Evolutionary conservation across 371 early-diverging fungal genomes (phyloP), one percentile per base, ranked within the genome.

Genomic region (Mortierella sp.): DNA sequence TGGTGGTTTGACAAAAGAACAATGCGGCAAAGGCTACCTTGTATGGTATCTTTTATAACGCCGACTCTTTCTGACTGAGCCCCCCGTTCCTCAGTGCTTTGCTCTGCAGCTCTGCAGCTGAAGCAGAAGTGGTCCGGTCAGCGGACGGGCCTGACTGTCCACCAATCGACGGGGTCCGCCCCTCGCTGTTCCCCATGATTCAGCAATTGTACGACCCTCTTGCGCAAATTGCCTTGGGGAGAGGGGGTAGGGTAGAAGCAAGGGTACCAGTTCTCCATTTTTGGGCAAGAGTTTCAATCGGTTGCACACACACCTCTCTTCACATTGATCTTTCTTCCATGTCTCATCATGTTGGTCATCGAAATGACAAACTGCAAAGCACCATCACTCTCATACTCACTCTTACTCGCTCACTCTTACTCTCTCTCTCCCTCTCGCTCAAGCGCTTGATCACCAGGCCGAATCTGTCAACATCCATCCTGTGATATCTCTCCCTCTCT

Each of bases 301-400:
- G 30, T 43, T 25, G 23, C 19, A 58, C 58, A 58, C 15, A 5
- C 26, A 26, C 23, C 53, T 62, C 68, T 56, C 47, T 47, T 60
- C 6, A 11, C 25, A 56, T n/a, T 23, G 44, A 11, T 16, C 25
- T 56, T 56, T 23, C 46, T 62, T 23, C 2, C 7, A 7, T 2
- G 2, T 44, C 12, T 44, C 56, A 55, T 64, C 28, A 44, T 37
- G 30, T 59, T 59, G 44, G n/a, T 48, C 50, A 61, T 48, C 16
- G n/a, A n/a, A n/a, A n/a, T n/a, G n/a, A n/a, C n/a, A n/a, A n/a
- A n/a, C n/a, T n/a, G n/a, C n/a, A n/a, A n/a, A n/a, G n/a, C n/a
- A n/a, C n/a, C n/a, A n/a, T n/a, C n/a, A n/a, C n/a, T n/a, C n/a
- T n/a, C n/a, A n/a, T n/a, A n/a, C n/a, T n/a, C n/a, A n/a, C n/a